Percentiles rank a stretch among this genome's conserved stretches.
phyloP scores from a whole-genome alignment of 2,329 filamentous ascomycete genomes.

The Aureobasidium sp. region DNA sequence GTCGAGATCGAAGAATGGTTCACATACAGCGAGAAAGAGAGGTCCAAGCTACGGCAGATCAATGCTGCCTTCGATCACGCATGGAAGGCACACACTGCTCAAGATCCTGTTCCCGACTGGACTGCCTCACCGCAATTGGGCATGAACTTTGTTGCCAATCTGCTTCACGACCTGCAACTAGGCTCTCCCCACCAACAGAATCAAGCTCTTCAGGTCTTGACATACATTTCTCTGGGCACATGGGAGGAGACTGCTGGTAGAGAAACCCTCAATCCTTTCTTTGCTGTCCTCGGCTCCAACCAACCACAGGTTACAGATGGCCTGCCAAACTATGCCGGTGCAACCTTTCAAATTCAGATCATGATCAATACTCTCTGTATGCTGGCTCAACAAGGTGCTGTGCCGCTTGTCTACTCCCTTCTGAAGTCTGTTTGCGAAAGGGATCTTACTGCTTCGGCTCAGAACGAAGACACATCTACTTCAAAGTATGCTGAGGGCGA shows the following conservation, averaged over 20 bases:
- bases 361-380: slow-evolving; percentile 39
- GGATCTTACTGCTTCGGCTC: slow-evolving; percentile 14
- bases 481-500: slow-evolving; percentile 19
- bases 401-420: slow-evolving; percentile 35
- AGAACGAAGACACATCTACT: not conserved
- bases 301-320: slow-evolving; percentile 3
- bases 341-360: slow-evolving; percentile 22
- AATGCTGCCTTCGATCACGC: slow-evolving; percentile 70
- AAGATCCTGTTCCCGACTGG: slow-evolving; percentile 52
- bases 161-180: slow-evolving; percentile 29
- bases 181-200: slow-evolving; percentile 29
- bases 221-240: slow-evolving; percentile 41
- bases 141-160: slow-evolving; percentile 52
- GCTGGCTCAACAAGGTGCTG: slow-evolving; percentile 34
- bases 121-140: slow-evolving; percentile 48
- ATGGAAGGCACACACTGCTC: slow-evolving; percentile 46
- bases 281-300: slow-evolving; percentile 5
- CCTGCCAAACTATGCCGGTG: not conserved
- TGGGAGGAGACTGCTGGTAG: slow-evolving; percentile 45
- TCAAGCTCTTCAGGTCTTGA: slow-evolving; percentile 36
- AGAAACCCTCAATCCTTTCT: slow-evolving; percentile 8
- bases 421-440: slow-evolving; percentile 28
- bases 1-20: slow-evolving; percentile 99
- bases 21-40: slow-evolving; percentile 80
- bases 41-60: slow-evolving; percentile 66